Base-by-base conservation (phyloP, 192 early-diverging fungal genomes). In the Podila verticillata region DNA sequence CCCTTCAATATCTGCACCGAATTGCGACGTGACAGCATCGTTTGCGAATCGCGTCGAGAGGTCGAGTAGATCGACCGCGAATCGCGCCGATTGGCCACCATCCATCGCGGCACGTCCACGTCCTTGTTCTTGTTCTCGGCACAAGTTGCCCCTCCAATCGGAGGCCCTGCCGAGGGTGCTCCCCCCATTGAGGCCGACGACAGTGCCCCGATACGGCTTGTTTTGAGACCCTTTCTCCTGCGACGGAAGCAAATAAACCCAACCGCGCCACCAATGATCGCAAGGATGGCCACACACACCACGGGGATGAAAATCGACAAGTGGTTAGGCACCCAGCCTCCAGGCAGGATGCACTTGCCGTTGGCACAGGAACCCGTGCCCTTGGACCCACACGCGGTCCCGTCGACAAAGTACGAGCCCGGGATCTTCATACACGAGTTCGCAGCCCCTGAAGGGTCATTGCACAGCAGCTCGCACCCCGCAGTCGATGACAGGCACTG, bases 391-490 rank as follows among this genome's bases (percentile, higher is more conserved):
- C 92, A 93, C 22, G 87, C 83, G 0, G 91, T 89, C 34, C 91
- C 92, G 54, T 93, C 91, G 15, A 89, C 79, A 65, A 93, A 92
- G 68, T 82, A 83, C 15, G 28, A 10, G 7, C 91, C 90, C 0
- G 86, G 64, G 24, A 73, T 73, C 39, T 61, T 65, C 63, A 66
- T 49, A 28, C 69, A 66, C 2, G 58, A 34, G 32, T 49, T 30
- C 4, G 9, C 22, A 4, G 44, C 10, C n/a, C 72, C 72, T 0
- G 44, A 62, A 0, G 91, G 90, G 63, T 85, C 82, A 30, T 84
- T 81, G 70, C 92, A 93, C 39, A 86, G 79, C 39, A 93, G 81
- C 36, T 90, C 83, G 58, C 92, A 93, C 47, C 82, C 70, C 2
- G 32, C 49, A 39, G 84, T 82, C 51, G 73, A 83, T n/a, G 39